These are phyloP conservation scores for Hypholoma sublateritium DNA, from an alignment of 768 basidiomycete genomes.

Conservation along the genomic window DNA sequence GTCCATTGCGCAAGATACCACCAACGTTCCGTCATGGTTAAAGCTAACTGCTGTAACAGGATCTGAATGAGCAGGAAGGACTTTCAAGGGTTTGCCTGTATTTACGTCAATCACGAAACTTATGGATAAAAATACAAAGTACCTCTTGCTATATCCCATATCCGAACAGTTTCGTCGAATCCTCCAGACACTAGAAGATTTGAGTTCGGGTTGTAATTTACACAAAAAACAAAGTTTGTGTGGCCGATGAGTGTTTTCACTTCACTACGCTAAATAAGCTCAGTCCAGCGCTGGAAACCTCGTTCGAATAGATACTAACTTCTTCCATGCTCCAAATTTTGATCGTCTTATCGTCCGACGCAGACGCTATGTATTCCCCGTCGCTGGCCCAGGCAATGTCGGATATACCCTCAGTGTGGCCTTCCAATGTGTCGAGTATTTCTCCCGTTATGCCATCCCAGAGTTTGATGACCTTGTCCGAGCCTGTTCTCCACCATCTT, in stretches of 20 bases:
- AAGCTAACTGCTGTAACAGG: slow-evolving; percentile 94
- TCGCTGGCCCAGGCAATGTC: slow-evolving; percentile 89
- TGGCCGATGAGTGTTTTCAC: slow-evolving; percentile 79
- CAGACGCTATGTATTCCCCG: slow-evolving; percentile 82
- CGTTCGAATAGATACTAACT: slow-evolving; percentile 32
- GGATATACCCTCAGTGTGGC: slow-evolving; percentile 83
- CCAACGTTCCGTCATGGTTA: slow-evolving; percentile 92
- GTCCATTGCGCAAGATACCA: slow-evolving; percentile 95
- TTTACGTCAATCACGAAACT: background rate
- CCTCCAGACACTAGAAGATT: slow-evolving; percentile 92
- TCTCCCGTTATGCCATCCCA: slow-evolving; percentile 77
- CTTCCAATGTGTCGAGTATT: slow-evolving; percentile 68
- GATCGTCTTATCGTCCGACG: slow-evolving; percentile 91
- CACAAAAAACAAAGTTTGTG: slow-evolving; percentile 92
- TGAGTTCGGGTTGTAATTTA: slow-evolving; percentile 88
- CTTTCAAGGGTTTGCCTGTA: slow-evolving; percentile 79
- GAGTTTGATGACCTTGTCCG: slow-evolving; percentile 80
- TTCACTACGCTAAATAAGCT: slow-evolving; percentile 44
- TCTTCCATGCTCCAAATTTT: slow-evolving; percentile 80
- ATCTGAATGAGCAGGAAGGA: slow-evolving; percentile 94
- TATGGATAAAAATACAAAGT: background rate
- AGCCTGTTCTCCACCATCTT: slow-evolving; percentile 56
- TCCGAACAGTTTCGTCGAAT: slow-evolving; percentile 91
- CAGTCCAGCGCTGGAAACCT: slow-evolving; percentile 7
- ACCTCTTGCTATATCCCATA: slow-evolving; percentile 98